These are phyloP conservation scores for Allium cepa DNA, from an alignment of 106 monocot species.

Conservation along the genomic window DNA sequence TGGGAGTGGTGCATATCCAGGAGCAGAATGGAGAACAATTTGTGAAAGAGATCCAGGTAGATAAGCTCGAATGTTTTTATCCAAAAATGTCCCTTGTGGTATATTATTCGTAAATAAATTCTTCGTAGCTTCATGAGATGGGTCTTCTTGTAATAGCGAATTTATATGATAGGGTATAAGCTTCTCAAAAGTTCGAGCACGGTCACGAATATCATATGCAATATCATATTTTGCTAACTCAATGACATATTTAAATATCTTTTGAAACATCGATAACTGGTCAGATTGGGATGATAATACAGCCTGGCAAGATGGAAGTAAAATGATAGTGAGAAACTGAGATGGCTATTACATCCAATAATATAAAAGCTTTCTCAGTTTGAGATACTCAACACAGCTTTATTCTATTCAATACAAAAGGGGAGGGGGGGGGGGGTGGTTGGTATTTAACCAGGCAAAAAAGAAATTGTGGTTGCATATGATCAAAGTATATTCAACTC, in stretches of 20 bases:
- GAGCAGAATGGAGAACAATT: constrained; percentile 89
- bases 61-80: constrained; percentile 37
- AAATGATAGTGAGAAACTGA: too few species aligned
- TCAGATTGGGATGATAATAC: constrained; percentile 36
- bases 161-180: constrained; percentile 20
- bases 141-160: neutral
- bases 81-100: constrained; percentile 4
- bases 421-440: too few species aligned
- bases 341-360: too few species aligned
- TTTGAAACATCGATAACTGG: constrained; percentile 23
- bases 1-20: constrained; percentile 85
- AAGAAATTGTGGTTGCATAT: too few species aligned
- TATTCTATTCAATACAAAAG: too few species aligned
- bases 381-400: too few species aligned
- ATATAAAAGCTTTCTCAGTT: too few species aligned
- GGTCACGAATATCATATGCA: constrained; percentile 81
- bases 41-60: constrained; percentile 96
- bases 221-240: constrained; percentile 70
- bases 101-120: constrained; percentile 36
- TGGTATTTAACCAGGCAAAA: too few species aligned
- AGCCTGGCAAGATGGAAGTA: constrained; percentile 24
- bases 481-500: too few species aligned
- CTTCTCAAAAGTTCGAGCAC: constrained; percentile 59
- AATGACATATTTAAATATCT: constrained; percentile 56
- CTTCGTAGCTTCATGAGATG: constrained; percentile 19